These are phyloP conservation scores for Paraconiothyrium sp. DNA, from an alignment of 2,329 filamentous ascomycete genomes.

Conservation along the genomic window DNA sequence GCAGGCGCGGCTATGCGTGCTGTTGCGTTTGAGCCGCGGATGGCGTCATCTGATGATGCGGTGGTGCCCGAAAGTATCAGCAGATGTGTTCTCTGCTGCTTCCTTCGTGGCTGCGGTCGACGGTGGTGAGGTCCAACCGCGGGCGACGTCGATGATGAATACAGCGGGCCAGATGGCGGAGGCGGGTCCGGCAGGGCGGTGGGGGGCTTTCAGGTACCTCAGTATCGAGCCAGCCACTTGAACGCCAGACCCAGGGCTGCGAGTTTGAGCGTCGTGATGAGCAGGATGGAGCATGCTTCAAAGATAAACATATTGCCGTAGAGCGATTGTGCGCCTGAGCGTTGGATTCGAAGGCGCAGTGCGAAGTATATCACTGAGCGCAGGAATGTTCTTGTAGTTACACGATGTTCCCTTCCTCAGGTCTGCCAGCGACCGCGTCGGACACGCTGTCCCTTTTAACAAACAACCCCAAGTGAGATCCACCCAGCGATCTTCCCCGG, in stretches of 20 bases:
- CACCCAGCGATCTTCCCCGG: background rate
- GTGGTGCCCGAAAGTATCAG: background rate
- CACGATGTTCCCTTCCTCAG: no score
- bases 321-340: no score
- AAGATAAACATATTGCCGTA: conserved; percentile 25
- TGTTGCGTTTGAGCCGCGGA: conserved; percentile 10
- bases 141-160: background rate
- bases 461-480: background rate
- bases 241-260: conserved; percentile 40
- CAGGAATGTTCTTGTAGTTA: no score
- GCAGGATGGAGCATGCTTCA: conserved; percentile 32
- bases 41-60: conserved; percentile 15
- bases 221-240: conserved; percentile 38
- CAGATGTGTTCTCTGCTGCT: background rate
- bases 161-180: background rate
- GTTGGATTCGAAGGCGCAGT: no score
- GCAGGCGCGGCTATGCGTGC: background rate
- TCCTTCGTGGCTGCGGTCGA: background rate
- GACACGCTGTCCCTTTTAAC: background rate
- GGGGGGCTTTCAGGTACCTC: background rate
- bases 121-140: background rate
- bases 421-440: no score
- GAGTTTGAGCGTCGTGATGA: conserved; percentile 43
- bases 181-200: background rate
- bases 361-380: no score